Percentiles rank a stretch among this genome's conserved stretches.
These are phyloP conservation scores for Ophiocordyceps camponoti-floridani DNA, from an alignment of 2,329 filamentous ascomycete genomes.

Conservation along the genomic window DNA sequence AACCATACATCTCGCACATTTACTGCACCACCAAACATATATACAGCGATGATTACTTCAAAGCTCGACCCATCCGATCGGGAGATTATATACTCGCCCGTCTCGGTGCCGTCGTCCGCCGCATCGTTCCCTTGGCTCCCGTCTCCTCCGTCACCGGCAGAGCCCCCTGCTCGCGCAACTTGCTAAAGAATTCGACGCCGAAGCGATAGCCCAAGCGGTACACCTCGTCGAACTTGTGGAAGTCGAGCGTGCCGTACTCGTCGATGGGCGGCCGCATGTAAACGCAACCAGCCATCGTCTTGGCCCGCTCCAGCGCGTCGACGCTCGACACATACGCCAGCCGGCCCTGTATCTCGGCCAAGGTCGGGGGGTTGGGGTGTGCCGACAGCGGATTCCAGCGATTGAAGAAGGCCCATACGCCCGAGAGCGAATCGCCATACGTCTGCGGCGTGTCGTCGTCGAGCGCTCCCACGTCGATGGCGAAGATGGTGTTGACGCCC, in stretches of 20 bases:
- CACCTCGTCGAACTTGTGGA: conserved; percentile 95
- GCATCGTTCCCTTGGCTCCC: conserved; percentile 58
- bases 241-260: conserved; percentile 83
- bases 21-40: neutral
- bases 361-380: conserved; percentile 78
- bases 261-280: conserved; percentile 97
- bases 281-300: conserved; percentile 74
- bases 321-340: conserved; percentile 91
- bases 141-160: conserved; percentile 54
- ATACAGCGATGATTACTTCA: neutral
- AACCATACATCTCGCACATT: too few relatives aligned
- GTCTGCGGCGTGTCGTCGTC: conserved; percentile 84
- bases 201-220: conserved; percentile 78
- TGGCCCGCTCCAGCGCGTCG: conserved; percentile 84
- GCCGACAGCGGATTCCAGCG: conserved; percentile 92
- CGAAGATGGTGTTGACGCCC: conserved; percentile 86
- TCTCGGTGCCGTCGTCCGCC: conserved; percentile 54
- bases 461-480: conserved; percentile 80
- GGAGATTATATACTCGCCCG: neutral
- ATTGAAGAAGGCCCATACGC: conserved; percentile 87
- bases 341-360: conserved; percentile 89
- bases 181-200: conserved; percentile 62
- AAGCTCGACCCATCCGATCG: neutral
- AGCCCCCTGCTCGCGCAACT: conserved; percentile 60
- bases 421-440: conserved; percentile 87